Percentiles rank a stretch among this genome's conserved stretches.
Evolutionary conservation across 345 rosid genomes (phyloP).

Genomic region (Cardamine chenopodiifolia): DNA sequence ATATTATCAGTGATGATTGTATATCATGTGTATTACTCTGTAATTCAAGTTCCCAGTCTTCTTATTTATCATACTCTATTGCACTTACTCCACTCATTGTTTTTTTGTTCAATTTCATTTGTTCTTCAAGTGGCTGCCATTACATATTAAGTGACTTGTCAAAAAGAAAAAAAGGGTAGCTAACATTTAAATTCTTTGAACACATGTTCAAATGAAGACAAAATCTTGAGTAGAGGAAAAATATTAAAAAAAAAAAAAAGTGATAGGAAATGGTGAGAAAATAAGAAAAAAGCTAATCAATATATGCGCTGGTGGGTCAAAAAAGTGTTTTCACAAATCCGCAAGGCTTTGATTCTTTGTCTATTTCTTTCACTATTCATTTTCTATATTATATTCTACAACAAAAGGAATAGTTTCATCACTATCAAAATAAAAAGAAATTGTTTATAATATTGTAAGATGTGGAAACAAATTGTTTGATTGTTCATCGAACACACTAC

Average conservation of each 20-base stretch:
- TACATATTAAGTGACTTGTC: not conserved
- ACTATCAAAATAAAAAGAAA: not conserved
- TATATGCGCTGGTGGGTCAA: constrained; percentile 44
- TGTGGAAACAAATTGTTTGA: no score
- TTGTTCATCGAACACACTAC: not conserved
- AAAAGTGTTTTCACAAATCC: constrained; percentile 44
- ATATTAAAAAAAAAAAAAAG: constrained; percentile 16
- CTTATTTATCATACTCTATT: not conserved
- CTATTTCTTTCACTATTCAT: constrained; percentile 40
- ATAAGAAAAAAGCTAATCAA: constrained; percentile 39
- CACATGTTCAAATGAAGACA: constrained; percentile 39
- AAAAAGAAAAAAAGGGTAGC: not conserved
- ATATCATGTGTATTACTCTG: not conserved
- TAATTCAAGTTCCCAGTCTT: not conserved
- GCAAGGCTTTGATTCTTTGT: constrained; percentile 42
- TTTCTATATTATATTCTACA: constrained; percentile 20
- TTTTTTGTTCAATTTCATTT: not conserved
- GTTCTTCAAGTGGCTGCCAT: constrained; percentile 23
- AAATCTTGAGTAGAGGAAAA: constrained; percentile 25
- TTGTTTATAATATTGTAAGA: no score
- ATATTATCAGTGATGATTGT: not conserved
- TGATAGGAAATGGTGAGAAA: constrained; percentile 34
- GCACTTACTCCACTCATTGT: constrained; percentile 23
- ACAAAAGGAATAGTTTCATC: constrained; percentile 39
- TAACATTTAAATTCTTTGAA: constrained; percentile 8